Evolutionary conservation across 805 yeast genomes (phyloP).

Genomic region (Isabelozyma pseudorhagii): DNA sequence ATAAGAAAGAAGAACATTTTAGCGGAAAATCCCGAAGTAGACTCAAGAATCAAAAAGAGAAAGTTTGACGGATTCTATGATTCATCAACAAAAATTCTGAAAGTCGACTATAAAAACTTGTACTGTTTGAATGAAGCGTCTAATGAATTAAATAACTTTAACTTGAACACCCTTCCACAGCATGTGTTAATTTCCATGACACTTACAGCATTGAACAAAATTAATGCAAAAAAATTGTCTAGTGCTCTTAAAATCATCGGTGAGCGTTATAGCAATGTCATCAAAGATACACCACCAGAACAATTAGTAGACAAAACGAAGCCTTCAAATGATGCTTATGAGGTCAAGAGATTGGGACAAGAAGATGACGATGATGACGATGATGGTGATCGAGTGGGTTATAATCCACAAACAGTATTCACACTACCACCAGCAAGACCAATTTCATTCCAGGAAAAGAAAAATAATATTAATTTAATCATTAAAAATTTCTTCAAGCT

Average conservation of each 20-base stretch:
- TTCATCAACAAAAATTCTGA: slow-evolving; percentile 23
- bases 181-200: slow-evolving; percentile 64
- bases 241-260: slow-evolving; percentile 69
- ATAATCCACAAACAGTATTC: slow-evolving; percentile 41
- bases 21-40: slow-evolving; percentile 18
- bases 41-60: slow-evolving; percentile 30
- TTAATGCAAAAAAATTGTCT: slow-evolving; percentile 49
- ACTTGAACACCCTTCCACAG: slow-evolving; percentile 65
- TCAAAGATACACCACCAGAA: slow-evolving; percentile 3
- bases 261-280: slow-evolving; percentile 55
- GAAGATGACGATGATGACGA: slow-evolving; percentile 18
- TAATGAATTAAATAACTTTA: slow-evolving; percentile 64
- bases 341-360: not conserved
- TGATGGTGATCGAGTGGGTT: slow-evolving; percentile 29
- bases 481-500: slow-evolving; percentile 56
- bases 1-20: slow-evolving; percentile 38
- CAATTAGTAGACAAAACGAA: slow-evolving; percentile 1
- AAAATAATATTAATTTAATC: slow-evolving; percentile 53
- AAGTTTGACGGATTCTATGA: slow-evolving; percentile 42
- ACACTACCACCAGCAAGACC: slow-evolving; percentile 57
- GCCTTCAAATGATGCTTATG: not conserved
- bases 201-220: slow-evolving; percentile 58
- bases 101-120: slow-evolving; percentile 52
- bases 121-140: slow-evolving; percentile 63
- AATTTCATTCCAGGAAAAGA: slow-evolving; percentile 52